A percentile compares a stretch with the other conserved stretches of the same genome.
Evolutionary conservation across 352 stramenopile genomes (phyloP).

Genomic region (Pythium dissotocum): DNA sequence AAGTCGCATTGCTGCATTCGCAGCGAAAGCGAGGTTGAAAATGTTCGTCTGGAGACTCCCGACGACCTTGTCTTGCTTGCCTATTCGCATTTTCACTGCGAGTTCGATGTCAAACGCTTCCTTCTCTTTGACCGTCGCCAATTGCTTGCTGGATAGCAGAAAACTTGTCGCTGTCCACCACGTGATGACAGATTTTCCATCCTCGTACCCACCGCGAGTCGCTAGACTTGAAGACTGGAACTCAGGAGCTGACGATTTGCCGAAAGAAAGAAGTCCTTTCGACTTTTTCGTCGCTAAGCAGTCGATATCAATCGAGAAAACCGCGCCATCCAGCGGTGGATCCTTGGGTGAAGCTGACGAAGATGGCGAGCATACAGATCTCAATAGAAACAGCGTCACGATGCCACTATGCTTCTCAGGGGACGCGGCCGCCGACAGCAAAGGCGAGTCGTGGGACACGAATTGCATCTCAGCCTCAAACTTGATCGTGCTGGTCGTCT

Average conservation of each 20-base stretch:
- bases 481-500: conserved; percentile 8
- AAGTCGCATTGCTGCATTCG: neutral
- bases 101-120: conserved; percentile 37
- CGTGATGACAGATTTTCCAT: conserved; percentile 7
- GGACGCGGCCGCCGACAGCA: conserved; percentile 6
- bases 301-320: conserved; percentile 23
- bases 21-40: conserved; percentile 16
- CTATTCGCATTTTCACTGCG: conserved; percentile 17
- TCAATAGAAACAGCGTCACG: conserved; percentile 33
- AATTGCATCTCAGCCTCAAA: conserved; percentile 28
- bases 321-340: neutral
- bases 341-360: conserved; percentile 16
- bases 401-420: conserved; percentile 26
- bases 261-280: conserved; percentile 29
- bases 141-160: conserved; percentile 27
- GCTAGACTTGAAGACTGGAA: conserved; percentile 11
- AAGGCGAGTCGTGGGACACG: conserved; percentile 23
- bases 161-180: conserved; percentile 31
- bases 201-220: neutral
- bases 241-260: conserved; percentile 16
- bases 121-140: conserved; percentile 32
- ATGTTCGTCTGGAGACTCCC: conserved; percentile 37
- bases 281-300: conserved; percentile 31
- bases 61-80: conserved; percentile 27
- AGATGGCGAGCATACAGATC: conserved; percentile 13